Percentiles rank a stretch among this genome's conserved stretches.
These are phyloP conservation scores for Dimocarpus longan DNA, from an alignment of 345 rosid species.

Conservation along the genomic window DNA sequence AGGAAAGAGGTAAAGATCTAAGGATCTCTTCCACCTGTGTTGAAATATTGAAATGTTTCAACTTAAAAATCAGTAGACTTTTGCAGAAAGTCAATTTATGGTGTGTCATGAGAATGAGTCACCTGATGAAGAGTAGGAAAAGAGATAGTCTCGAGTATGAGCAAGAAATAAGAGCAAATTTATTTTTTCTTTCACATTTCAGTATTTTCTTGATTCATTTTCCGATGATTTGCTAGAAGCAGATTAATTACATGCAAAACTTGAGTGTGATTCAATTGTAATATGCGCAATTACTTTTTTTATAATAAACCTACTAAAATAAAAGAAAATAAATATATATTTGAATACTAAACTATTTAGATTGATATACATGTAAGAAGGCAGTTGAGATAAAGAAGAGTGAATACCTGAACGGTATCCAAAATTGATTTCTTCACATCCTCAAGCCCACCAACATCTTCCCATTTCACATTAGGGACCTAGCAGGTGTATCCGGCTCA, in stretches of 20 bases:
- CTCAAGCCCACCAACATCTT: constrained; percentile 98
- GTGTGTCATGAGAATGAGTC: not conserved
- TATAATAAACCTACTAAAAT: not conserved
- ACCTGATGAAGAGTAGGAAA: not conserved
- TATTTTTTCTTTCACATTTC: not conserved
- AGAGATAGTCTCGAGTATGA: not conserved
- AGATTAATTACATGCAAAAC: not conserved
- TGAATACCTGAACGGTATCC: constrained; percentile 88
- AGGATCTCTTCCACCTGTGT: too few relatives aligned
- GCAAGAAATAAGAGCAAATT: not conserved
- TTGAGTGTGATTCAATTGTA: not conserved
- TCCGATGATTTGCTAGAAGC: not conserved
- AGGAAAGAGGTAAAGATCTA: not conserved
- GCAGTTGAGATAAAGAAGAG: constrained; percentile 15
- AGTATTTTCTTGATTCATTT: not conserved
- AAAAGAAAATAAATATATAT: not conserved
- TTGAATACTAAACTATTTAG: not conserved
- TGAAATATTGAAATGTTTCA: not conserved
- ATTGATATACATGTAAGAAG: not conserved
- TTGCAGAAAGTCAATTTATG: constrained; percentile 3
- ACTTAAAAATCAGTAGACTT: not conserved
- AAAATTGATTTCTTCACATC: constrained; percentile 91
- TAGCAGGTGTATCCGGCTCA: constrained; percentile 28
- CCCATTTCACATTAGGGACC: constrained; percentile 98
- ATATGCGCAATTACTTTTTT: not conserved